Base-by-base conservation (phyloP, 2,329 filamentous ascomycete genomes). In the Penicillium polonicum region DNA sequence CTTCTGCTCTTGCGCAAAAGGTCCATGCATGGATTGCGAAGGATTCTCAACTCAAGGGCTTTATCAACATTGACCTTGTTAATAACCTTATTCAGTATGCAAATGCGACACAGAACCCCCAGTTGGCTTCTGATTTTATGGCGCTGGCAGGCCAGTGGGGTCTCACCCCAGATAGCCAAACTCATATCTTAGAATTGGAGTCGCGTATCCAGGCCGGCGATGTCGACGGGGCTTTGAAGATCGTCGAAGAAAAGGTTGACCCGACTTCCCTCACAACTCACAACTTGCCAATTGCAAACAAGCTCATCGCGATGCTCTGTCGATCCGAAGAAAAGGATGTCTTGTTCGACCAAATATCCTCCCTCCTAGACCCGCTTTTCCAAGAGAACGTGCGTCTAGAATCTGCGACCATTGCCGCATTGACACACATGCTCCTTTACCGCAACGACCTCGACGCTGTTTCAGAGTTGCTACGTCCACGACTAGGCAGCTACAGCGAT, bases 361-460 rank as follows among this genome's bases (percentile, higher is more conserved):
- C 86, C n/a, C 82, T 95, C 41, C 83, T 91, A 0, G 85, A 88
- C 55, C 85, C 88, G 45, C 78, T 95, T 3, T 87, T 92, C 57
- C 85, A 91, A 67, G 85, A 86, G 12, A 82, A 86, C 54, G 84
- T 85, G 8, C 83, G 82, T 1, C 81, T 97, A 15, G 88, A 90
- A 36, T 85, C 92, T 0, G 82, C 87, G 43, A 95, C 92, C 0
- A 84, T 94, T 0, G 85, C 87, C 7, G 82, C 85, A 0, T 79
- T 97, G n/a, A 89, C 87, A 59, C 79, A 87, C 44, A 79, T 89
- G 42, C 89, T 96, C 64, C 81, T 97, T 12, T 82, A 85, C 60
- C 86, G 88, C 41, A 88, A 91, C 67, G 90, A 96, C 70, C 82
- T 87, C 43, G 85, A 87, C 62, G 91, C 95, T 60, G 86, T 91